Evolutionary conservation across 345 rosid genomes (phyloP), one percentile per base, ranked within the genome.

Genomic region (Pseudoturritis turrita): DNA sequence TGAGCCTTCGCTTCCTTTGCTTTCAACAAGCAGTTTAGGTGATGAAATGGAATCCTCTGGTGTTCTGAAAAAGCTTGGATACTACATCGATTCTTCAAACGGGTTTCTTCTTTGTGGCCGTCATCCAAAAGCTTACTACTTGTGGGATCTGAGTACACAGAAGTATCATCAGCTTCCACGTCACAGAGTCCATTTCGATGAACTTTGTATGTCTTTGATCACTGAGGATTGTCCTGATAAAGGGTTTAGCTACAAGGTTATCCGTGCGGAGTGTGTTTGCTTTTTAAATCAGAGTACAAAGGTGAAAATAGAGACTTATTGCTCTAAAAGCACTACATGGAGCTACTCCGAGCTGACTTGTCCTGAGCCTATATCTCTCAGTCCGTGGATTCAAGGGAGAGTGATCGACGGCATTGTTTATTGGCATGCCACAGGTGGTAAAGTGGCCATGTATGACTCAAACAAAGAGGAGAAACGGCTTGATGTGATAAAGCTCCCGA

Each of bases 51-150:
- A 79, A 49, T 65, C 62, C 31, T 85, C 88, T 17, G 82, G 82
- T 74, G 31, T 66, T 36, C 79, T 85, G 15, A 83, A 82, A 10
- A 74, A 64, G 59, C 78, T 85, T 51, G 92, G 89, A 13, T 87
- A 85, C 79, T 85, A 85, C 65, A 83, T 87, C 5, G 92, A 87
- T 76, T 83, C 89, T 31, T 79, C 83, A 15, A 77, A 82, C 14
- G 89, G 92, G 18, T 44, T 82, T 73, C 80, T 87, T 69, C 88
- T 87, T 14, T 85, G 89, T 56, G 92, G 92, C 43, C 82, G 92
- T 13, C 89, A 87, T 74, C 89, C 92, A 6, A 87, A 81, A 74
- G 62, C 83, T 57, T 87, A 87, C 73, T 83, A 60, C 82, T 68
- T 85, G 55, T 87, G 84, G 85, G 82, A 87, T 81, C 84, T 81